These are phyloP conservation scores for Tothia fuscella DNA, from an alignment of 2,329 filamentous ascomycete genomes.

Conservation along the genomic window DNA sequence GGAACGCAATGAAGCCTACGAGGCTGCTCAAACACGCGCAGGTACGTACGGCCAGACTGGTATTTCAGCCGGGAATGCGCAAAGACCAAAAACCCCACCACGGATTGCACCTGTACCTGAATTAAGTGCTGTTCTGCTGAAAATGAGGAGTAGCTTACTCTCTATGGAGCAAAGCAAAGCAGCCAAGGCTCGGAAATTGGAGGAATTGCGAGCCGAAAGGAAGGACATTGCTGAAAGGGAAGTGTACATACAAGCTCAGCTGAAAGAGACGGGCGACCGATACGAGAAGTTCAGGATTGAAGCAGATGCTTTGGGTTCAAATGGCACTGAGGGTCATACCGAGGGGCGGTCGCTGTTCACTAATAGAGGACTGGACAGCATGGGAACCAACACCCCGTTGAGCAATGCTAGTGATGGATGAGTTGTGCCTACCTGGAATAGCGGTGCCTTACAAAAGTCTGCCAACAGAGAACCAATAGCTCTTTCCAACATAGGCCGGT, in stretches of 20 bases:
- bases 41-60: constrained; percentile 59
- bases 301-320: background rate
- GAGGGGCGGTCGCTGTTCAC: background rate
- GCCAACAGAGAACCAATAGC: no score
- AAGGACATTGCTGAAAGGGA: constrained; percentile 57
- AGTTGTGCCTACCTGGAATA: background rate
- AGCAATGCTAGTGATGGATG: background rate
- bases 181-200: constrained; percentile 49
- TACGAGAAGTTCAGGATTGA: constrained; percentile 36
- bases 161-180: constrained; percentile 49
- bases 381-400: constrained; percentile 5
- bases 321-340: background rate
- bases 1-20: constrained; percentile 65
- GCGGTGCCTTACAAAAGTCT: no score
- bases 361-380: constrained; percentile 8
- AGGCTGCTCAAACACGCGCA: constrained; percentile 71
- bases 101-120: constrained; percentile 69
- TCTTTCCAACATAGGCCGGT: no score
- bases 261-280: constrained; percentile 68
- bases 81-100: constrained; percentile 48
- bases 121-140: constrained; percentile 53
- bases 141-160: constrained; percentile 49
- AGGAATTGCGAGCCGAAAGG: constrained; percentile 57
- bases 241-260: constrained; percentile 63
- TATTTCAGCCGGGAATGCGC: constrained; percentile 28